Base-by-base conservation (phyloP, 1,284 basidiomycete genomes). In the Fomitiporia mediterranea region DNA sequence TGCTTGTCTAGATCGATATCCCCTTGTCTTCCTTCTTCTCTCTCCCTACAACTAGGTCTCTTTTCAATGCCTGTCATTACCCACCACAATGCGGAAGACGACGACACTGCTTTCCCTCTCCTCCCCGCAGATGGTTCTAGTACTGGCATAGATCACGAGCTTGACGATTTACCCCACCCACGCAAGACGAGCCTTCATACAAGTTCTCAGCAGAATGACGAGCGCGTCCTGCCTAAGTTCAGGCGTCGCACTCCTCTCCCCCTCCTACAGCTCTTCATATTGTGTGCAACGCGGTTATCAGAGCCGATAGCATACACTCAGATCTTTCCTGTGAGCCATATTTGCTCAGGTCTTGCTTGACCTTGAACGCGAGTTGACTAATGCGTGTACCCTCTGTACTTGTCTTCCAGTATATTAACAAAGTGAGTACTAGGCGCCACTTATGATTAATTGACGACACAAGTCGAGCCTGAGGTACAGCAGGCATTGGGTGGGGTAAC, bases 271-370 rank as follows among this genome's bases (percentile, higher is more conserved):
- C 46, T 67, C 11, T 39, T 62, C 40, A 57, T 64, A 8, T 37
- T 67, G 15, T 63, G 55, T 43, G 53, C 59, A 21, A 61, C 62
- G n/a, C 58, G 65, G 9, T 50, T 68, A 1, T 64, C 66, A 34
- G 67, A 68, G 53, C 67, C 67, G 6, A 67, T 68, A 48, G 64
- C 61, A 48, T 65, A 62, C 39, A 61, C 60, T 11, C 63, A 61
- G 55, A 49, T 59, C n/a, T 60, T 58, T 57, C 43, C 53, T 19
- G 58, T 60, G 42, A 55, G 57, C 34, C 23, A 19, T 9, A 8
- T 9, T 34, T 13, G 8, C 34, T 34, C 37, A 38, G 27, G 39
- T 48, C n/a, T 51, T 25, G 35, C 15, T 17, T 4, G 6, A 21
- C 17, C 9, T 4, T 15, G 25, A 44, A 32, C 32, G 32, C 17